Percentiles rank a stretch among this genome's conserved stretches.
These are phyloP conservation scores for Aureoboletus auriporus DNA, from an alignment of 768 basidiomycete species.

Conservation along the genomic window DNA sequence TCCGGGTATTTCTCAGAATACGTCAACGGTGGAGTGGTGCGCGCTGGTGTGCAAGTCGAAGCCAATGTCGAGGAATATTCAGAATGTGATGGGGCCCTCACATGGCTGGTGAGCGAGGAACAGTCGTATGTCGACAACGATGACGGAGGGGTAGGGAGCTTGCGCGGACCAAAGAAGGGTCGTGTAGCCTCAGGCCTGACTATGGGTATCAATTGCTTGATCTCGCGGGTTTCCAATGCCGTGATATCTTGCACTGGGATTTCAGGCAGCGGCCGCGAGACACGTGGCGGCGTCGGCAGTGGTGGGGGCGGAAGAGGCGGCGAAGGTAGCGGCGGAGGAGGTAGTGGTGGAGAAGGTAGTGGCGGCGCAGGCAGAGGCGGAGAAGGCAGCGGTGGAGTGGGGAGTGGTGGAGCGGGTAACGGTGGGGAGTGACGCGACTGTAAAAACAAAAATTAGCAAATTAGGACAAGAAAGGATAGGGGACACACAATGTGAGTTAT, in stretches of 20 bases:
- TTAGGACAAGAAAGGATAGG: conserved; percentile 3
- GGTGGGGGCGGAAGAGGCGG: conserved; percentile 22
- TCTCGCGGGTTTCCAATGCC: conserved; percentile 14
- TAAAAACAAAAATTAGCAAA: not conserved
- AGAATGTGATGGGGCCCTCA: conserved; percentile 16
- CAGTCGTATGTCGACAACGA: conserved; percentile 25
- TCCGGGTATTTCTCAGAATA: conserved; percentile 31
- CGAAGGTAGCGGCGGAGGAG: conserved; percentile 14
- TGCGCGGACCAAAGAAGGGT: conserved; percentile 23
- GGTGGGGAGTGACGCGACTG: conserved; percentile 27
- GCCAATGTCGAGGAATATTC: conserved; percentile 23
- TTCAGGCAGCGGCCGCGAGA: conserved; percentile 26
- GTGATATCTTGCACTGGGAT: conserved; percentile 22
- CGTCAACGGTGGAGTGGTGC: conserved; percentile 26
- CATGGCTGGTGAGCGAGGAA: conserved; percentile 10
- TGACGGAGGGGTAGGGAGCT: conserved; percentile 30
- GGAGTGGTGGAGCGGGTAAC: conserved; percentile 6
- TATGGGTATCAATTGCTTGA: conserved; percentile 9
- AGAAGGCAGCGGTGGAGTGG: conserved; percentile 14
- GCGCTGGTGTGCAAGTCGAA: conserved; percentile 28
- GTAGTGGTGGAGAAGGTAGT: conserved; percentile 15
- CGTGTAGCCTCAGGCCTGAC: conserved; percentile 18
- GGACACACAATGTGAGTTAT: conserved; percentile 23
- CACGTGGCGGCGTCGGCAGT: conserved; percentile 25
- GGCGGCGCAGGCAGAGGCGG: conserved; percentile 21